Evolutionary conservation across 345 rosid genomes (phyloP), one percentile per base, ranked within the genome.

Genomic region (Pugionium cornutum): DNA sequence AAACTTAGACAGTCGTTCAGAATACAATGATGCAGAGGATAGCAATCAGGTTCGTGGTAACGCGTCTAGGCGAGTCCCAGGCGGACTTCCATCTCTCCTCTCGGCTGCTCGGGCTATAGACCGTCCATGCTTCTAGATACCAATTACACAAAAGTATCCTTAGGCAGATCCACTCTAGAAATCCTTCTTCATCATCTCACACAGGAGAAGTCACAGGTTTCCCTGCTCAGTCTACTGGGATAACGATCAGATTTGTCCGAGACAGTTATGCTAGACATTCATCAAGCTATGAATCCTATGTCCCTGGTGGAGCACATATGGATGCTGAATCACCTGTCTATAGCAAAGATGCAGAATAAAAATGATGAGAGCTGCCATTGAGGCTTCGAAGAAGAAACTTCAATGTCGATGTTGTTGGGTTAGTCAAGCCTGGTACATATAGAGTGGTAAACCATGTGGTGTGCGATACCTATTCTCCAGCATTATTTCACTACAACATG

Each of bases 101-200:
- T 79, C 92, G 9, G 81, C 89, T 73, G 85, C 79, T 57, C 78
- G 92, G 76, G 70, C 79, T 89, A 89, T 73, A 81, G 75, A 78
- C 95, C 91, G 2, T 89, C 97, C 4, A 69, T 83, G 39, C 82
- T 89, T 59, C 81, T 89, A 46, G 87, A 92, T 68, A 81, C 96
- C 30, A 74, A 60, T 76, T 87, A 84, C 62, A 83, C 95, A 78
- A 80, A 73, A 79, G 55, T 73, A 64, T 89, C 56, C 30, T 81
- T 18, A 80, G 81, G 59, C 88, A 79, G 72, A 54, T 83, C 53
- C 60, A 65, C 28, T 27, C 69, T 60, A 69, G 70, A 40, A 76
- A 28, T 63, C 41, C 67, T 4, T 64, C 78, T 32, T 61, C 47
- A 43, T 29, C 70, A 66, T 31, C 79, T 9, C 75, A 68, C 47